A percentile compares a stretch with the other conserved stretches of the same genome.
Conservation (phyloP, 768 basidiomycete species). For the Leucocoprinus sp. region DNA sequence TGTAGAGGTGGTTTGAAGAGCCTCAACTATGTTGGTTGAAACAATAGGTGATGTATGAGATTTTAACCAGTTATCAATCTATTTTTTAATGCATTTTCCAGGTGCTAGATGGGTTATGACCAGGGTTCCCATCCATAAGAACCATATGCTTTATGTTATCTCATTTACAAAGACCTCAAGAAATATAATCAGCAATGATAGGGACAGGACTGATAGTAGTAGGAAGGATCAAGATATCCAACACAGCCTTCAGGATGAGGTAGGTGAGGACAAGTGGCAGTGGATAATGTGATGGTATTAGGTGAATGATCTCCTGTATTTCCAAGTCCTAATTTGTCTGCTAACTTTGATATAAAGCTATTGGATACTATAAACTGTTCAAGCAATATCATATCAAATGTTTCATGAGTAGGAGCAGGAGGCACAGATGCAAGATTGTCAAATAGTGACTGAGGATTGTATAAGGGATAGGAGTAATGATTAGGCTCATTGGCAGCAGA, state of each 20-base stretch:
- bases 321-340: background rate
- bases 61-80: slow-evolving; percentile 10
- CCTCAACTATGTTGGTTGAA: slow-evolving; percentile 5
- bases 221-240: background rate
- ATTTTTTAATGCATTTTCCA: slow-evolving; percentile 2
- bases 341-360: background rate
- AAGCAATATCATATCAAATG: background rate
- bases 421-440: background rate
- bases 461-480: background rate
- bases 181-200: background rate
- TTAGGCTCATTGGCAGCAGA: background rate
- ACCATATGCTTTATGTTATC: no score
- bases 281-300: background rate
- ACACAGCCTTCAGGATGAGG: background rate
- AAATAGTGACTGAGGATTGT: background rate
- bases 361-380: background rate
- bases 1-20: background rate
- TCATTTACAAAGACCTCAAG: background rate
- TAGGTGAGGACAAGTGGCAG: background rate
- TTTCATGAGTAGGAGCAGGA: background rate
- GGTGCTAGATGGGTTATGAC: no score
- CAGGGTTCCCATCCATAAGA: no score
- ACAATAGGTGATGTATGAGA: background rate
- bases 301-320: background rate
- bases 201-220: background rate